Base-by-base conservation (phyloP, 805 yeast species). In the Sungouiella blattae region DNA sequence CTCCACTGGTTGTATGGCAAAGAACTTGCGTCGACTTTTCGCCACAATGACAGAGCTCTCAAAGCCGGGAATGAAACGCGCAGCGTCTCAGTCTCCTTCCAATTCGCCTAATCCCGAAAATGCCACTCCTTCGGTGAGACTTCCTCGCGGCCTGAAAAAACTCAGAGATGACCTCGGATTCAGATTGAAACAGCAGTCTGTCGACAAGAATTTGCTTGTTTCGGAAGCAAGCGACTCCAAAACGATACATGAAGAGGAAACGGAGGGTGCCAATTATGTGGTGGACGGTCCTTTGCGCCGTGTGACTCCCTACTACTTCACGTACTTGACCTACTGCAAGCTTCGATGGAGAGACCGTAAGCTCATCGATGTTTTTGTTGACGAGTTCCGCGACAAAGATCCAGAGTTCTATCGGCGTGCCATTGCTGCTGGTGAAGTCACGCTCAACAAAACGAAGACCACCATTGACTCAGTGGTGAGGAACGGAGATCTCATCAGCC, bases 291-390 rank as follows among this genome's bases (percentile, higher is more conserved):
- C 75, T 2, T 62, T 86, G 33, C 64, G 97, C 30, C 67, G 83
- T 41, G 85, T 93, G 2, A 70, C 78, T 1, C 98, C 98, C 0
- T 93, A 93, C 56, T 84, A 71, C 52, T 91, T 77, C 66, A 88
- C 95, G 0, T 91, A 93, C 54, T 69, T 87, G 59, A 93, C 99
- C 0, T 86, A 81, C 53, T 89, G 97, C 60, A 93, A 93, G 58
- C 63, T 73, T 53, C 69, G 99, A 52, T 93, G 99, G 99, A 72
- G 91, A 47, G 89, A 83, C 48, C 67, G 87, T n/a, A 78, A 78
- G 14, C 58, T 93, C 22, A 44, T 87, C 4, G 97, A 93, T 37
- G 78, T 93, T 2, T 93, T 94, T 52, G 64, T 78, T 4, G 72
- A 72, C 23, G 99, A 93, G 58, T 93, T 94, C 53, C 66, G 98